These are phyloP conservation scores for Elsinoe batatas DNA, from an alignment of 2,329 filamentous ascomycete genomes.

Conservation along the genomic window DNA sequence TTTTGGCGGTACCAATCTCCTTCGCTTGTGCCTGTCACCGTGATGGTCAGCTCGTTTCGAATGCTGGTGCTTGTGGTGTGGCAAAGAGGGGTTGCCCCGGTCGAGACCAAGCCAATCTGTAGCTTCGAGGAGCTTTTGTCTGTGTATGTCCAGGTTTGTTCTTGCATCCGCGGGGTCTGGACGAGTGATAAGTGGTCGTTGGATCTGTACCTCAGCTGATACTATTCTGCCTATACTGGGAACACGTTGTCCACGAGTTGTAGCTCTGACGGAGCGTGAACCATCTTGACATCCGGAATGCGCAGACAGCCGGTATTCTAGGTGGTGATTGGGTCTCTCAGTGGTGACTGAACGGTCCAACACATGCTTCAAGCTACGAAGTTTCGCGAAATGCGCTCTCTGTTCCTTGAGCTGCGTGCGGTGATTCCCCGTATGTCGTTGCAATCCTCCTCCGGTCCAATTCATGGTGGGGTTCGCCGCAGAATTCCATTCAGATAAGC, in stretches of 20 bases:
- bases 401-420: conserved; percentile 32
- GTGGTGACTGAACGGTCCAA: background rate
- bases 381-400: conserved; percentile 38
- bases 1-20: background rate
- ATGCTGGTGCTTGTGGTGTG: background rate
- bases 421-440: conserved; percentile 27
- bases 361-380: conserved; percentile 19
- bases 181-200: background rate
- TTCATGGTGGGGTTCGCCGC: conserved; percentile 32
- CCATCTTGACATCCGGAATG: too few species aligned
- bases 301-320: background rate
- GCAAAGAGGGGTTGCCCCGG: background rate
- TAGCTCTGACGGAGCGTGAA: too few species aligned
- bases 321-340: background rate
- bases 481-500: background rate
- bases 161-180: background rate
- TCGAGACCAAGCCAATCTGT: conserved; percentile 1
- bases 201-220: too few species aligned
- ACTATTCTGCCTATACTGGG: too few species aligned
- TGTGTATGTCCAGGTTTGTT: background rate
- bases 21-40: background rate
- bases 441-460: conserved; percentile 39
- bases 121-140: background rate
- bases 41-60: background rate
- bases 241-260: too few species aligned